These are phyloP conservation scores for Ceratobasidium sp. DNA, from an alignment of 1,284 basidiomycete genomes.

Conservation along the genomic window DNA sequence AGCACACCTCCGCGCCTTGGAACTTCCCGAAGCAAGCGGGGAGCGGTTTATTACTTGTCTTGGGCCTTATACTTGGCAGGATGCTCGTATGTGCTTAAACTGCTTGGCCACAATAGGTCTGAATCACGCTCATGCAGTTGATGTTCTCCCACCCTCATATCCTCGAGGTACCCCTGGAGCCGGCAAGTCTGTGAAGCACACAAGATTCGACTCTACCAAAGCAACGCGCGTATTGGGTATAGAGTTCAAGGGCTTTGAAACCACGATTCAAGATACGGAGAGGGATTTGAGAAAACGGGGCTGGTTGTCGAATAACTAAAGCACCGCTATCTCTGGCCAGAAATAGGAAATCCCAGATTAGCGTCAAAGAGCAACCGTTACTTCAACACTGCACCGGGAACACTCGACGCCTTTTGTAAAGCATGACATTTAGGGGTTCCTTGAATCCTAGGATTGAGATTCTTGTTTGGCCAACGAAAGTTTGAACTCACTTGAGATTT, in stretches of 20 bases:
- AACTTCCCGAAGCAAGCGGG: slow-evolving; percentile 67
- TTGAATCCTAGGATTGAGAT: too few species aligned
- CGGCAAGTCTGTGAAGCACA: slow-evolving; percentile 56
- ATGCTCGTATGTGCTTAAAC: slow-evolving; percentile 29
- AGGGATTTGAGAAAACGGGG: slow-evolving; percentile 59
- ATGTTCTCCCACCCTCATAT: slow-evolving; percentile 11
- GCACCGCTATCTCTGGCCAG: too few species aligned
- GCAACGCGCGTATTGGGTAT: slow-evolving; percentile 62
- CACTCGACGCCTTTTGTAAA: too few species aligned
- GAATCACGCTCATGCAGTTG: not conserved
- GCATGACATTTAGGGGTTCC: too few species aligned
- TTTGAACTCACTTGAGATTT: too few species aligned
- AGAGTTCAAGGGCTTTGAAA: slow-evolving; percentile 61
- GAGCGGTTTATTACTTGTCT: slow-evolving; percentile 68
- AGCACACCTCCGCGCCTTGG: slow-evolving; percentile 69
- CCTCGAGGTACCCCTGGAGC: slow-evolving; percentile 57
- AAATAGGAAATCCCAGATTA: too few species aligned
- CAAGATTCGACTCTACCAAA: slow-evolving; percentile 58
- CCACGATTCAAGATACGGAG: slow-evolving; percentile 61
- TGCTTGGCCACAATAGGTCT: not conserved
- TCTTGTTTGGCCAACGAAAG: too few species aligned
- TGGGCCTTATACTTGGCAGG: slow-evolving; percentile 52
- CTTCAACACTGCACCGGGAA: too few species aligned
- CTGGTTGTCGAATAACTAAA: slow-evolving; percentile 54
- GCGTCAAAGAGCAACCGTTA: too few species aligned